Evolutionary conservation across 345 rosid species (phyloP).

Genomic region (Dipteronia dyeriana): DNA sequence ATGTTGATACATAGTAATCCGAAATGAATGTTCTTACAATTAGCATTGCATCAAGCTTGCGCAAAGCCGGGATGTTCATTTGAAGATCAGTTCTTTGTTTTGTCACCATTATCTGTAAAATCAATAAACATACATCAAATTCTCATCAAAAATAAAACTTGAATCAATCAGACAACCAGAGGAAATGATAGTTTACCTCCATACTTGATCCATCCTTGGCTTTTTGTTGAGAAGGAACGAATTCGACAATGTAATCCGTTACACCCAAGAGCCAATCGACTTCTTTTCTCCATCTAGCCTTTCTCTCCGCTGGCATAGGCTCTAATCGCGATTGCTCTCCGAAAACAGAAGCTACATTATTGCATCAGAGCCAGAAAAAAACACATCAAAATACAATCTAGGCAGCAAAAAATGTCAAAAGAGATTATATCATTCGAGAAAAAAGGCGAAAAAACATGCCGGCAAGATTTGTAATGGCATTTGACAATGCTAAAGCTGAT

Average conservation of each 20-base stretch:
- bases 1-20: background rate
- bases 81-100: conserved; percentile 82
- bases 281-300: conserved; percentile 63
- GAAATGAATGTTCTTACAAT: conserved; percentile 49
- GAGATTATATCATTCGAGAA: too few species aligned
- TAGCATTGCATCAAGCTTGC: conserved; percentile 95
- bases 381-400: background rate
- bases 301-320: conserved; percentile 64
- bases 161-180: background rate
- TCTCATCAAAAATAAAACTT: background rate
- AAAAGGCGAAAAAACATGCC: conserved; percentile 10
- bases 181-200: conserved; percentile 44
- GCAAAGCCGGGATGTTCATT: conserved; percentile 89
- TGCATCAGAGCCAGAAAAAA: background rate
- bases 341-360: conserved; percentile 36
- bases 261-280: conserved; percentile 72
- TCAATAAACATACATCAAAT: background rate
- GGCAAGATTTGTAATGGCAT: conserved; percentile 42
- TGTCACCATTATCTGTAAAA: conserved; percentile 74
- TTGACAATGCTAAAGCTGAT: conserved; percentile 71
- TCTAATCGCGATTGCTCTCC: conserved; percentile 44
- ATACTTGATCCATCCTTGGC: conserved; percentile 53
- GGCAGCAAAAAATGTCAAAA: too few species aligned
- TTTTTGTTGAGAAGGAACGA: conserved; percentile 63
- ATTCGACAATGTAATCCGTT: conserved; percentile 69